A percentile compares a stretch with the other conserved stretches of the same genome.
Evolutionary conservation across 163 green algal species (phyloP).

Genomic region (Scenedesmus sp.): DNA sequence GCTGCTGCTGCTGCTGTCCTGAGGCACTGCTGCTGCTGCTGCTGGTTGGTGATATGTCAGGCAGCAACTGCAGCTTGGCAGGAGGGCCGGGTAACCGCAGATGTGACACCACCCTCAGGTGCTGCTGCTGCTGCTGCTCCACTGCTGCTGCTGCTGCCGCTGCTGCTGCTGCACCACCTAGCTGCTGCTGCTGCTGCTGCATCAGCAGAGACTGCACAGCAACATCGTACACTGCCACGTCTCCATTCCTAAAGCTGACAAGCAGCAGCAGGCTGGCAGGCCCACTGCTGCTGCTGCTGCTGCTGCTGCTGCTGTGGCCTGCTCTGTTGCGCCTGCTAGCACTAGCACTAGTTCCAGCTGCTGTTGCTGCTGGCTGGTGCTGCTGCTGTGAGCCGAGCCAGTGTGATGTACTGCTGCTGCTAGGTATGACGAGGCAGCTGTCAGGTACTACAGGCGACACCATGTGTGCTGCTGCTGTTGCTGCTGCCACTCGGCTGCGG

Average conservation of each 20-base stretch:
- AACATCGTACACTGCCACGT: conserved; percentile 23
- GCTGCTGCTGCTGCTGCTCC: neutral
- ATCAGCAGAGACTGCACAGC: neutral
- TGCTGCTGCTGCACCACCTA: neutral
- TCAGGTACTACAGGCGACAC: conserved; percentile 8
- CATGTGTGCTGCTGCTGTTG: conserved; percentile 10
- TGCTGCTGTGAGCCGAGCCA: neutral
- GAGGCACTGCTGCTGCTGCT: neutral
- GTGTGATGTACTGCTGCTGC: neutral
- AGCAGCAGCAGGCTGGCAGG: conserved; percentile 4
- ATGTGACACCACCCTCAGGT: conserved; percentile 7
- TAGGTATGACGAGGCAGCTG: conserved; percentile 29
- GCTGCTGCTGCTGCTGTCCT: neutral
- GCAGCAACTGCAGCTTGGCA: conserved; percentile 27
- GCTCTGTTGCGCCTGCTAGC: neutral
- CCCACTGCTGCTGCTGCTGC: neutral
- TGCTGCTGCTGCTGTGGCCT: conserved; percentile 2
- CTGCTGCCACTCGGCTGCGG: conserved; percentile 6
- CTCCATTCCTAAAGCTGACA: conserved; percentile 45
- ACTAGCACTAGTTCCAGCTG: too few relatives aligned
- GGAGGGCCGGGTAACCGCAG: conserved; percentile 16
- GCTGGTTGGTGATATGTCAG: neutral
- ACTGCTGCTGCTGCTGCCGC: neutral
- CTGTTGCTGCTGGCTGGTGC: neutral
- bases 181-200: neutral